A percentile compares a stretch with the other conserved stretches of the same genome.
These are phyloP conservation scores for Cryptococcus sp. DNA, from an alignment of 1,284 basidiomycete genomes.

Conservation along the genomic window DNA sequence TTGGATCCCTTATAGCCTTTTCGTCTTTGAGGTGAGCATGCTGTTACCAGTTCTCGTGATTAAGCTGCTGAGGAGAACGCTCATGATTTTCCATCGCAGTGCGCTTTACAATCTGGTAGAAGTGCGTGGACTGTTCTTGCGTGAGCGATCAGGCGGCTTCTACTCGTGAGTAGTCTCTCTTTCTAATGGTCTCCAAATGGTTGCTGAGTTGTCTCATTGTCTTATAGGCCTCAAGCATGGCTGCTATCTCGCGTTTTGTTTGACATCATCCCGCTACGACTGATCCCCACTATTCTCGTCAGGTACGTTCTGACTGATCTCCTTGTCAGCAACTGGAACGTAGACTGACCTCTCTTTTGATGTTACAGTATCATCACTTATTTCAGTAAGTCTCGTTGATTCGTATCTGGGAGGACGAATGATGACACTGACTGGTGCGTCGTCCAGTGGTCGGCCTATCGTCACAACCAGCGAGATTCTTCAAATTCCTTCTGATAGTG, in stretches of 20 bases:
- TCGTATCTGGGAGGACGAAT: background rate
- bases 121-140: slow-evolving; percentile 76
- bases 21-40: slow-evolving; percentile 64
- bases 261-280: slow-evolving; percentile 77
- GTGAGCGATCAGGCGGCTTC: slow-evolving; percentile 77
- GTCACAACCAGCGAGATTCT: slow-evolving; percentile 66
- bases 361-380: slow-evolving; percentile 63
- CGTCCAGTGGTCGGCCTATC: slow-evolving; percentile 72
- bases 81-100: slow-evolving; percentile 37
- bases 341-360: background rate
- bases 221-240: slow-evolving; percentile 74
- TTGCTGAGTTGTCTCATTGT: background rate
- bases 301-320: slow-evolving; percentile 43
- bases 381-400: slow-evolving; percentile 57
- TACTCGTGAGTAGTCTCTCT: slow-evolving; percentile 57
- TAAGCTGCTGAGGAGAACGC: background rate
- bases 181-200: no score
- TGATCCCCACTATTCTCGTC: slow-evolving; percentile 80
- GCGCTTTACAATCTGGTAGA: slow-evolving; percentile 83
- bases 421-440: slow-evolving; percentile 39
- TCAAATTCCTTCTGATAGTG: slow-evolving; percentile 78
- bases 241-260: slow-evolving; percentile 78
- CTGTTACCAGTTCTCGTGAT: background rate
- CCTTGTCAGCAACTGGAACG: background rate
- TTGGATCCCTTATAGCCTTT: slow-evolving; percentile 82